Percentiles rank a stretch among this genome's conserved stretches.
Conservation (phyloP, 2,329 filamentous ascomycete species). For the Fusarium sublunatum region DNA sequence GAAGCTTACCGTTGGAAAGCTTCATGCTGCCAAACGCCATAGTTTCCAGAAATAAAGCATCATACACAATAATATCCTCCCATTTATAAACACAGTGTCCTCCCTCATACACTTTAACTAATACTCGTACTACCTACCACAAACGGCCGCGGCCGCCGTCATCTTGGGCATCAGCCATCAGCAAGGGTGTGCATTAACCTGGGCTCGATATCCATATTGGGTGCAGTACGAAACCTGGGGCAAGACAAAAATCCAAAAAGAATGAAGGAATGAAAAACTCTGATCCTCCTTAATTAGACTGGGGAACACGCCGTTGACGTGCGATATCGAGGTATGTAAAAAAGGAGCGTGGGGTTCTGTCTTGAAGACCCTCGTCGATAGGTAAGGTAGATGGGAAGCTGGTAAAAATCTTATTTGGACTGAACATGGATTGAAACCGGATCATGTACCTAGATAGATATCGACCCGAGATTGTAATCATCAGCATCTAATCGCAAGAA, state of each 20-base stretch:
- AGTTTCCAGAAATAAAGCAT: conserved; percentile 11
- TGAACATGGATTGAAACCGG: conserved; percentile 11
- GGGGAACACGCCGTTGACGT: conserved; percentile 38
- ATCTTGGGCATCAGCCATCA: conserved; percentile 23
- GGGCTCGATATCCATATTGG: conserved; percentile 13
- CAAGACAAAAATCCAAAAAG: conserved; percentile 14
- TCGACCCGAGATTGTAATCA: conserved; percentile 27
- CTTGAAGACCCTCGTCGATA: conserved; percentile 10
- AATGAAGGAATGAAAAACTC: conserved; percentile 6
- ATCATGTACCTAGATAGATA: conserved; percentile 25
- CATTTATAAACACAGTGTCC: background rate
- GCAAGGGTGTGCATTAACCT: conserved; percentile 13
- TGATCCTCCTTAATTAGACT: background rate
- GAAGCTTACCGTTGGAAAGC: conserved; percentile 16
- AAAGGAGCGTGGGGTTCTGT: conserved; percentile 32
- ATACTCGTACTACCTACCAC: conserved; percentile 6
- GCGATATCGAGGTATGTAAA: conserved; percentile 28
- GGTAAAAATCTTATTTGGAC: conserved; percentile 3
- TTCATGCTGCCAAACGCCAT: conserved; percentile 4
- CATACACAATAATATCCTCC: background rate
- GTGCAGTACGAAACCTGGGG: conserved; percentile 14
- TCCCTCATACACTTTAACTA: background rate
- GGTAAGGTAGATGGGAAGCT: conserved; percentile 16
- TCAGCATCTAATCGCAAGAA: conserved; percentile 1
- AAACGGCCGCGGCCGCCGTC: conserved; percentile 9